phyloP scores from a whole-genome alignment of 805 yeast genomes.

The Metschnikowia continentalis region DNA sequence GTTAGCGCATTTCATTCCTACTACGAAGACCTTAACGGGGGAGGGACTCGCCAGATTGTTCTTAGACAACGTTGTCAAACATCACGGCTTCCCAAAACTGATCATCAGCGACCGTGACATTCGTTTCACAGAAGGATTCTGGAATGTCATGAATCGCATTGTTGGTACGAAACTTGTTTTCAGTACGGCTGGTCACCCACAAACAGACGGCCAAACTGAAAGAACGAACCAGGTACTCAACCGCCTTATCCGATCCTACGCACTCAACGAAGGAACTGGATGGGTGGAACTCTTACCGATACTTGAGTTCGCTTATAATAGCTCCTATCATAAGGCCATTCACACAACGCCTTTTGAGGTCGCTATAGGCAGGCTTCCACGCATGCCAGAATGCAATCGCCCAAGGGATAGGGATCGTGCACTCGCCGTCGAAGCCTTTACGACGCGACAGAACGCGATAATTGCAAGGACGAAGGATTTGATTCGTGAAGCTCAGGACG shows the following conservation, averaged over 20 bases:
- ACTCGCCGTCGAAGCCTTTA: background rate
- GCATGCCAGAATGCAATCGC: background rate
- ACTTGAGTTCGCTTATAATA: background rate
- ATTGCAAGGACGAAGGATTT: background rate
- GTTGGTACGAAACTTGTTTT: background rate
- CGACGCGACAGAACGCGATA: background rate
- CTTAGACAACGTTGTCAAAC: background rate
- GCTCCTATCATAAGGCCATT: background rate
- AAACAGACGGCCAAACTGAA: slow-evolving; percentile 5
- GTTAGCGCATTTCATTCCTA: background rate
- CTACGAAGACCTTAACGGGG: background rate
- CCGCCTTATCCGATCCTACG: background rate
- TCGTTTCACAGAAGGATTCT: background rate
- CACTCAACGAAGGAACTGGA: background rate
- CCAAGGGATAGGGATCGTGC: background rate
- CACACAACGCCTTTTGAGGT: background rate
- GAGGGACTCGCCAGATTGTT: background rate
- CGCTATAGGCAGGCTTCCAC: background rate
- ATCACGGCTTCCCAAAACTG: background rate
- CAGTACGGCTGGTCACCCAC: background rate
- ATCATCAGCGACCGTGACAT: background rate
- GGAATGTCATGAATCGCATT: background rate
- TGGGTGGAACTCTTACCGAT: background rate
- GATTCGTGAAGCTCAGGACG: background rate
- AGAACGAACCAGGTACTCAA: background rate